Conservation (phyloP, 1,284 basidiomycete genomes). For the Ganoderma multipileum region DNA sequence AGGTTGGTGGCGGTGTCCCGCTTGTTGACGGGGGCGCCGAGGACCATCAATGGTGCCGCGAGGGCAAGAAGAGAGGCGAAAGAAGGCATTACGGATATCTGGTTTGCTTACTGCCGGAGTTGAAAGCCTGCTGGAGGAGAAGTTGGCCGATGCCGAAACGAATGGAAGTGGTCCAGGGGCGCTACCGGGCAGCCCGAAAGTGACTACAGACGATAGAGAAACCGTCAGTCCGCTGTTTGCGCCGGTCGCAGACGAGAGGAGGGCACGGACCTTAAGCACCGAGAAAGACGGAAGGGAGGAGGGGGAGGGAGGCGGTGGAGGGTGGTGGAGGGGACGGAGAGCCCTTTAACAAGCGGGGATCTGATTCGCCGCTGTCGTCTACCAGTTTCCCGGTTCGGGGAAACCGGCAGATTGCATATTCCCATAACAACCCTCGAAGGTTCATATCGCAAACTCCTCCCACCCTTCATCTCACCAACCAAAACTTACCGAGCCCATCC, state of each 20-base stretch:
- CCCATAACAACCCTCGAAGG: conserved; percentile 28
- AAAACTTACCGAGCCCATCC: neutral
- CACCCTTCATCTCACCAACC: neutral
- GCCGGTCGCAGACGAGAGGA: neutral
- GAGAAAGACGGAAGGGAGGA: conserved; percentile 35
- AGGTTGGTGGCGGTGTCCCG: conserved; percentile 52
- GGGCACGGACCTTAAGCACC: conserved; percentile 31
- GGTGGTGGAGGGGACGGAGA: neutral
- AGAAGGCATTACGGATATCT: conserved; percentile 46
- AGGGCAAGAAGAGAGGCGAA: conserved; percentile 49
- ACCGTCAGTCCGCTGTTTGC: neutral
- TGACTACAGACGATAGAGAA: conserved; percentile 26
- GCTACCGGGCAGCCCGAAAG: conserved; percentile 74
- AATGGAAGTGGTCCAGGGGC: conserved; percentile 60
- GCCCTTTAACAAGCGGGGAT: conserved; percentile 26
- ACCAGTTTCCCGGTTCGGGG: conserved; percentile 34
- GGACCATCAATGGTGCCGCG: conserved; percentile 55
- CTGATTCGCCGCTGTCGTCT: conserved; percentile 26
- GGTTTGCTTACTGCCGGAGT: conserved; percentile 47
- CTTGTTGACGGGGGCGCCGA: conserved; percentile 55
- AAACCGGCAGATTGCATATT: conserved; percentile 36
- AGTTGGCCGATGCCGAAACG: conserved; percentile 47
- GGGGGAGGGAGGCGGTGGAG: conserved; percentile 19
- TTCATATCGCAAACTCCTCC: conserved; percentile 4
- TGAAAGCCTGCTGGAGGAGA: conserved; percentile 54